phyloP scores from a whole-genome alignment of 139 green algal species.

The Coelastrella sp. region DNA sequence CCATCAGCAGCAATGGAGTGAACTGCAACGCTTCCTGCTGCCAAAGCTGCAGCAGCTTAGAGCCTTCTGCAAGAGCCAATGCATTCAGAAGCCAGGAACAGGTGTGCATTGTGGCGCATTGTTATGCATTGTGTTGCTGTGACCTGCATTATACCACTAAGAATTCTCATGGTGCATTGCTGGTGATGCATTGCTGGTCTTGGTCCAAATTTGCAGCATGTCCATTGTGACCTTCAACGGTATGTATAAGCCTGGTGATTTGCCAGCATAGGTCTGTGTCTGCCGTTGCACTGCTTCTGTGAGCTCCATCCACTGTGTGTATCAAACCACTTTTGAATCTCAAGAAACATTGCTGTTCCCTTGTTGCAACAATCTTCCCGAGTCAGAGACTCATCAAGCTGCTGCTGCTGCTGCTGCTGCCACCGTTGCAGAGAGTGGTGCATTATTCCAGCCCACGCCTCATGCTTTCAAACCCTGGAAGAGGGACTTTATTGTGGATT shows the following conservation, averaged over 20 bases:
- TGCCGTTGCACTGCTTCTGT: too few relatives aligned
- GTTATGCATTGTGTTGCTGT: not conserved
- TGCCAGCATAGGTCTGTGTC: too few relatives aligned
- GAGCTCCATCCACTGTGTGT: too few relatives aligned
- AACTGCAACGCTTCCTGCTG: conserved; percentile 48
- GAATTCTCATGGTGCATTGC: not conserved
- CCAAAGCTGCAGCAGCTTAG: conserved; percentile 40
- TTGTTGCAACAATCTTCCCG: too few relatives aligned
- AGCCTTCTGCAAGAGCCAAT: conserved; percentile 23
- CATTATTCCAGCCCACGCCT: conserved; percentile 32
- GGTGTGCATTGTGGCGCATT: not conserved
- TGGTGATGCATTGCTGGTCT: too few relatives aligned
- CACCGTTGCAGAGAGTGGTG: conserved; percentile 11
- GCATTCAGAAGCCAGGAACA: conserved; percentile 39
- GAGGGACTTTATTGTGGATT: conserved; percentile 46
- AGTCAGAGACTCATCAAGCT: not conserved
- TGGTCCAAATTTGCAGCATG: too few relatives aligned
- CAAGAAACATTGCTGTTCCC: too few relatives aligned
- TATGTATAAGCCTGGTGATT: too few relatives aligned
- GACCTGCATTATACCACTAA: not conserved
- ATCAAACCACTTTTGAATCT: too few relatives aligned
- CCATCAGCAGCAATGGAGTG: conserved; percentile 42
- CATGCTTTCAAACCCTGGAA: conserved; percentile 45
- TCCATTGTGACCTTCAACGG: too few relatives aligned
- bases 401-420: conserved; percentile 1